These are phyloP conservation scores for Petunia hybrid DNA, from an alignment of 305 asterid species.

Conservation along the genomic window DNA sequence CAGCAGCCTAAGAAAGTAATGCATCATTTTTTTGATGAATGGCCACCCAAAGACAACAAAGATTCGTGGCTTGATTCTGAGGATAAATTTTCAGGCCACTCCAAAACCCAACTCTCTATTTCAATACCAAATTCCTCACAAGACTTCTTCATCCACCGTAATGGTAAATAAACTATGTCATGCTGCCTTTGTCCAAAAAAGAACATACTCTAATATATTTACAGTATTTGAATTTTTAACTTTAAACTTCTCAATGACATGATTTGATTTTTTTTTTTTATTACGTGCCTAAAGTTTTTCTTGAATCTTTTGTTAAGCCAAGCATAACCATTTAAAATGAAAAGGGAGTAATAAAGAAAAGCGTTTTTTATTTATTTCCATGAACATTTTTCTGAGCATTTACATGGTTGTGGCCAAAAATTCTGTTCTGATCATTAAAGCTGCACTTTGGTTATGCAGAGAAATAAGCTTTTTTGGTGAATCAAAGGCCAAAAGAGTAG, in stretches of 20 bases:
- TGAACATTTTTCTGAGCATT: neutral
- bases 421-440: conserved; percentile 32
- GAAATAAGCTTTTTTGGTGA: conserved; percentile 40
- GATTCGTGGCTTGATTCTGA: conserved; percentile 53
- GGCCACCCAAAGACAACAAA: conserved; percentile 57
- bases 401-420: conserved; percentile 8
- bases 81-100: conserved; percentile 45
- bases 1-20: conserved; percentile 72
- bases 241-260: too few species aligned
- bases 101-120: conserved; percentile 67
- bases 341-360: too few species aligned
- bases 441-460: conserved; percentile 50
- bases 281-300: neutral
- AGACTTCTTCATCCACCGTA: conserved; percentile 75
- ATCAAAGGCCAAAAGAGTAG: conserved; percentile 49
- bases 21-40: conserved; percentile 91
- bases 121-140: conserved; percentile 67
- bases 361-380: too few species aligned
- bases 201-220: too few species aligned
- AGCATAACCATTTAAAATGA: too few species aligned
- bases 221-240: too few species aligned
- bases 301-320: too few species aligned
- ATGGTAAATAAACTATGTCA: conserved; percentile 45
- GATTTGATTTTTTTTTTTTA: neutral
- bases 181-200: too few species aligned